Conservation (phyloP, 164 flowering plant genomes). For the grape (Vitis vinifera) region DNA sequence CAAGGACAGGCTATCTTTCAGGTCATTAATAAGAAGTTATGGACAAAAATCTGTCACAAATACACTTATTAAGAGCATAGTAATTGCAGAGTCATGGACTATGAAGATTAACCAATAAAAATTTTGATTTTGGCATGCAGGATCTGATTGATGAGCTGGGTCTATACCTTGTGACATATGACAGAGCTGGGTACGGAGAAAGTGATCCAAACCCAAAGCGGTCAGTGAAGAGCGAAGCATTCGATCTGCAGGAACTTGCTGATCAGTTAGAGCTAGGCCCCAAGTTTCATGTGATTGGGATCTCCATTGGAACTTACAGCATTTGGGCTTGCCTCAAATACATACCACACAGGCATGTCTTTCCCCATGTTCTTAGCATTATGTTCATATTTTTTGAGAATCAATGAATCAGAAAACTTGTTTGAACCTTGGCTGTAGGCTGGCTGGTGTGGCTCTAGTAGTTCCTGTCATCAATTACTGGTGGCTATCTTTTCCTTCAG, state of each 20-base stretch:
- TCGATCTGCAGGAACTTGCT: constrained; percentile 25
- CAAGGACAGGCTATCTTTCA: too few relatives aligned
- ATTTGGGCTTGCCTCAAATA: constrained; percentile 38
- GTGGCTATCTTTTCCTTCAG: constrained; percentile 46
- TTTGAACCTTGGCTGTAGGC: constrained; percentile 26
- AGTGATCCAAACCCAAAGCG: constrained; percentile 28
- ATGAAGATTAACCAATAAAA: neutral
- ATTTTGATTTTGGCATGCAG: constrained; percentile 1
- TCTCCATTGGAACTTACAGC: constrained; percentile 29
- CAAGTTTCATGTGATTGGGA: constrained; percentile 22
- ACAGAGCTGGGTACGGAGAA: constrained; percentile 31
- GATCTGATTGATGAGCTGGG: constrained; percentile 17
- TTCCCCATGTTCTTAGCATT: neutral
- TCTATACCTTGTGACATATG: constrained; percentile 17
- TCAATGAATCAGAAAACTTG: too few relatives aligned
- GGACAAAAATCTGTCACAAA: neutral
- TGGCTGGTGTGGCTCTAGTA: constrained; percentile 42
- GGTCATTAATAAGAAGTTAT: too few relatives aligned
- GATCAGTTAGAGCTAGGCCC: constrained; percentile 24
- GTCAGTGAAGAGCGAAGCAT: constrained; percentile 15
- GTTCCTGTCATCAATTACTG: constrained; percentile 44
- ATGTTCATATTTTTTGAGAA: neutral
- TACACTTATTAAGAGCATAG: neutral
- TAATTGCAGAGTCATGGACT: neutral
- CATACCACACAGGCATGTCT: constrained; percentile 43